Conservation (phyloP, 192 early-diverging fungal genomes). For the Umbelopsis vinacea region DNA sequence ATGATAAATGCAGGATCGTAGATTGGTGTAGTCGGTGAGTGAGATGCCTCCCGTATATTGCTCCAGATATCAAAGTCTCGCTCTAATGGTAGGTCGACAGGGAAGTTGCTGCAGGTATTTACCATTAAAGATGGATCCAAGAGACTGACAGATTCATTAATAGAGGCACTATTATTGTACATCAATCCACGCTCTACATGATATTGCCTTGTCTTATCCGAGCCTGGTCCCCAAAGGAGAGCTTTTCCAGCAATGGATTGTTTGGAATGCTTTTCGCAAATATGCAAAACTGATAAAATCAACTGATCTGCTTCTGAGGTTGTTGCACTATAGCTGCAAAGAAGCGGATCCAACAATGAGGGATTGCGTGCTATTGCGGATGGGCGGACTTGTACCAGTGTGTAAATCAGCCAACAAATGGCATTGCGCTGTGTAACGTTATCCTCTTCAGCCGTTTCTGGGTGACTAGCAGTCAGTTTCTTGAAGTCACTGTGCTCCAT, state of each 20-base stretch:
- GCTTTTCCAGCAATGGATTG: constrained; percentile 63
- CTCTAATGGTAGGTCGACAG: constrained; percentile 46
- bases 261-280: constrained; percentile 60
- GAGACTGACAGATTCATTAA: constrained; percentile 59
- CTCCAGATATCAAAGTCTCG: neutral
- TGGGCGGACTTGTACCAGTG: constrained; percentile 55
- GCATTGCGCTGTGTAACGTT: constrained; percentile 42
- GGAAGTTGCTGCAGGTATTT: constrained; percentile 59
- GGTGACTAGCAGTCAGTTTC: constrained; percentile 40
- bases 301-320: constrained; percentile 55
- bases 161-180: constrained; percentile 42
- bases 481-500: constrained; percentile 46
- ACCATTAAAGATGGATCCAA: constrained; percentile 72
- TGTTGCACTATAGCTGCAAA: constrained; percentile 64
- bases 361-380: constrained; percentile 49
- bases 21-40: neutral
- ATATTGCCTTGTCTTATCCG: constrained; percentile 46
- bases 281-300: constrained; percentile 56
- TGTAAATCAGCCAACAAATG: constrained; percentile 55
- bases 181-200: constrained; percentile 36
- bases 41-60: neutral
- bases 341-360: constrained; percentile 49
- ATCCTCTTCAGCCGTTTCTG: constrained; percentile 37
- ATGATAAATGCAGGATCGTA: constrained; percentile 78
- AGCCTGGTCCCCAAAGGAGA: constrained; percentile 61